Evolutionary conservation across 306 rosid genomes (phyloP).

Genomic region (Amphicarpaea edgeworthii): DNA sequence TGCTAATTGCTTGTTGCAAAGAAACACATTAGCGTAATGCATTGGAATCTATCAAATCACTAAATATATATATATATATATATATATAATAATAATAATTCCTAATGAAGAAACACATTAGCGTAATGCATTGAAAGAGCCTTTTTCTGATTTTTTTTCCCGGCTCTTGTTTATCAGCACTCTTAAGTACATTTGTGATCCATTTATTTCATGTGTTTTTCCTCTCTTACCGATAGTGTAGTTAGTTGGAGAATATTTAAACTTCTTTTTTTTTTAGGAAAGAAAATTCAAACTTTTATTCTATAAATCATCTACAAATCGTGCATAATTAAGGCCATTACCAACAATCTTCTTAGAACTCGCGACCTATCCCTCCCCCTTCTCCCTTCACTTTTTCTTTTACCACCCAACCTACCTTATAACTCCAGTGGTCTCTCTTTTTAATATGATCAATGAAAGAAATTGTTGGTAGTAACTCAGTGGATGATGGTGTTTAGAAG

Average conservation of each 20-base stretch:
- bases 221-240: not conserved
- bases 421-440: too few species aligned
- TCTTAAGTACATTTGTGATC: not conserved
- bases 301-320: not conserved
- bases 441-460: too few species aligned
- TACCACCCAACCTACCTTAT: too few species aligned
- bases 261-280: too few species aligned
- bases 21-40: conserved; percentile 47
- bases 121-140: conserved; percentile 35
- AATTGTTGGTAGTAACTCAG: too few species aligned
- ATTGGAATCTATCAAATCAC: conserved; percentile 11
- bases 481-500: too few species aligned
- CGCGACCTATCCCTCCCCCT: too few species aligned
- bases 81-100: too few species aligned
- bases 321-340: not conserved
- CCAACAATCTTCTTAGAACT: not conserved
- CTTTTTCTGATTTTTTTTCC: not conserved
- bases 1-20: conserved; percentile 56
- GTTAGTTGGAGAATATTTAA: not conserved
- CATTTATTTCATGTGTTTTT: not conserved
- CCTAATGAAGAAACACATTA: conserved; percentile 24
- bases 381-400: too few species aligned
- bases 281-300: not conserved
- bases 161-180: not conserved
- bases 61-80: too few species aligned